These are phyloP conservation scores for Rhodotorula sp. DNA, from an alignment of 1,284 basidiomycete species.

Conservation along the genomic window DNA sequence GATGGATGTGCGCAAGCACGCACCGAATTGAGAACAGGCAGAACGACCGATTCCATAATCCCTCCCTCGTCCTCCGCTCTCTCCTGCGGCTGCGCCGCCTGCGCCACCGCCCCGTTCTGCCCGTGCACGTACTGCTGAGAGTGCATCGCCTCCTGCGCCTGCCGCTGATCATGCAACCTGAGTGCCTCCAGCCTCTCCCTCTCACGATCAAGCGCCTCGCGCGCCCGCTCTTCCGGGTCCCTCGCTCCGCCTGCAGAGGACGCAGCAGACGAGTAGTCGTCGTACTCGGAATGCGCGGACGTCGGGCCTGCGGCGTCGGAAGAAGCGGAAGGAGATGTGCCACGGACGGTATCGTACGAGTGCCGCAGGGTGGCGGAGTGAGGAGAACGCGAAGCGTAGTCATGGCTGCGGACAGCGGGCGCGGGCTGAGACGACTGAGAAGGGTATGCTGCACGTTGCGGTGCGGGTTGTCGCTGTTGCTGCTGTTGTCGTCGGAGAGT, in stretches of 20 bases:
- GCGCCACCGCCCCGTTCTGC: constrained; percentile 61
- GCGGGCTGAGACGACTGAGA: constrained; percentile 44
- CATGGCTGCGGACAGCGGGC: constrained; percentile 39
- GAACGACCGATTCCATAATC: constrained; percentile 90
- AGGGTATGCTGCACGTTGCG: too few species aligned
- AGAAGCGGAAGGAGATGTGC: neutral
- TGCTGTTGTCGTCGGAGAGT: constrained; percentile 32
- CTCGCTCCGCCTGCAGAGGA: neutral
- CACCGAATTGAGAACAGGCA: constrained; percentile 88
- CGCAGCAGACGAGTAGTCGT: constrained; percentile 51
- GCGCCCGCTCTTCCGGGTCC: constrained; percentile 18
- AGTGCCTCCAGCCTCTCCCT: constrained; percentile 22
- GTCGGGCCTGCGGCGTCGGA: constrained; percentile 46
- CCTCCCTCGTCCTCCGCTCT: constrained; percentile 70
- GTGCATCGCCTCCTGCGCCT: neutral
- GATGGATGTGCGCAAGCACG: constrained; percentile 45
- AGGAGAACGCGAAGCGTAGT: constrained; percentile 11
- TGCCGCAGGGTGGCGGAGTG: neutral
- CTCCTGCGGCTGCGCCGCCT: constrained; percentile 51
- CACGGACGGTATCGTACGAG: constrained; percentile 24
- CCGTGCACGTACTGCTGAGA: constrained; percentile 39
- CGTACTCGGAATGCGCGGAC: constrained; percentile 58
- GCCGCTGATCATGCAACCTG: neutral
- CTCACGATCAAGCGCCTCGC: constrained; percentile 29
- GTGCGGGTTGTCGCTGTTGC: neutral